These are phyloP conservation scores for Petunia secreta DNA, from an alignment of 257 asterid species.

Conservation along the genomic window DNA sequence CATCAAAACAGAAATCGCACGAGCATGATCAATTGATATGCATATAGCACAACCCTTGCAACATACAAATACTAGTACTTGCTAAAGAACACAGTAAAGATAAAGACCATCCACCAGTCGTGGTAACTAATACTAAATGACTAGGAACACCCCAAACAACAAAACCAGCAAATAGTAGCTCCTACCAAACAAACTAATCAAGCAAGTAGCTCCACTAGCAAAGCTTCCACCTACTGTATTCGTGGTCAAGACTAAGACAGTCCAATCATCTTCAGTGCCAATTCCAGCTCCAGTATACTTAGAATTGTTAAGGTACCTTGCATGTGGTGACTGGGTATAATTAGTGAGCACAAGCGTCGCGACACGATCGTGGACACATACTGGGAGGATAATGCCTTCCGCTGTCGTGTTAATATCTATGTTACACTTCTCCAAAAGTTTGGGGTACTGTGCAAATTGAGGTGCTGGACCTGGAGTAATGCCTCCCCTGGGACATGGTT, in stretches of 20 bases:
- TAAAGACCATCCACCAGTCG: background rate
- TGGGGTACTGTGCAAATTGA: slow-evolving; percentile 47
- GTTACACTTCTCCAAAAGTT: slow-evolving; percentile 52
- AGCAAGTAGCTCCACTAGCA: slow-evolving; percentile 34
- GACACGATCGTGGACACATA: slow-evolving; percentile 66
- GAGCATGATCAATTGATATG: background rate
- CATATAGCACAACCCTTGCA: background rate
- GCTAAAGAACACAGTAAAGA: background rate
- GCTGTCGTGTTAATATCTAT: slow-evolving; percentile 57
- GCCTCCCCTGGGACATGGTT: slow-evolving; percentile 43
- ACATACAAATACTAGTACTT: background rate
- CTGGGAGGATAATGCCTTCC: slow-evolving; percentile 70
- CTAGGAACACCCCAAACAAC: slow-evolving; percentile 27
- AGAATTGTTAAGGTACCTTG: slow-evolving; percentile 55
- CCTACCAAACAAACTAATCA: background rate
- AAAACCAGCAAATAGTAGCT: slow-evolving; percentile 12
- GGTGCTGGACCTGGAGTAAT: slow-evolving; percentile 32
- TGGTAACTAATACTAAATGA: background rate
- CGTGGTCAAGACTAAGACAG: slow-evolving; percentile 68
- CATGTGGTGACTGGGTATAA: slow-evolving; percentile 61
- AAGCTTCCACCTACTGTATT: slow-evolving; percentile 65
- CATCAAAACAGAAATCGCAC: background rate
- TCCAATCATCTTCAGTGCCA: slow-evolving; percentile 77
- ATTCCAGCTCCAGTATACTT: slow-evolving; percentile 67
- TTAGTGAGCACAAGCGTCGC: slow-evolving; percentile 74